A percentile compares a stretch with the other conserved stretches of the same genome.
These are phyloP conservation scores for Solanum arcanum DNA, from an alignment of 257 asterid species.

Conservation along the genomic window DNA sequence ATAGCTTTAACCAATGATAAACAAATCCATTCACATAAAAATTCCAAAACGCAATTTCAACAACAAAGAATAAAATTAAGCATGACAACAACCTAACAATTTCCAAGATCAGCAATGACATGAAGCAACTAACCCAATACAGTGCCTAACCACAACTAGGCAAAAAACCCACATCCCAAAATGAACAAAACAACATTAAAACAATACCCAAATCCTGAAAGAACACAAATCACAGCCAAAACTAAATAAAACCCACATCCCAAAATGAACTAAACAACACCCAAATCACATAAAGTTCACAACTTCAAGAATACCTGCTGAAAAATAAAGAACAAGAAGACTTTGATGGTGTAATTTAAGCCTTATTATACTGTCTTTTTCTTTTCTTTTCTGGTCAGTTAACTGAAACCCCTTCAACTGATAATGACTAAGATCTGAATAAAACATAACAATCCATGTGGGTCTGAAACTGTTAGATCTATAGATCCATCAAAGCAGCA, in stretches of 20 bases:
- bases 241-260: neutral
- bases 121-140: neutral
- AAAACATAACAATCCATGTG: slow-evolving; percentile 19
- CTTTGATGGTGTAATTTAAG: slow-evolving; percentile 9
- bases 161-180: neutral
- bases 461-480: slow-evolving; percentile 27
- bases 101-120: neutral
- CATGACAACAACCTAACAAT: neutral
- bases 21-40: neutral
- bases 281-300: neutral
- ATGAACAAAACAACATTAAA: neutral
- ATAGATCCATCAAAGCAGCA: slow-evolving; percentile 26
- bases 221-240: neutral
- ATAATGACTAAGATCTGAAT: slow-evolving; percentile 29
- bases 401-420: slow-evolving; percentile 15
- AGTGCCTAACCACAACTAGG: neutral
- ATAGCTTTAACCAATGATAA: neutral
- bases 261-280: neutral
- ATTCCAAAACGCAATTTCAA: neutral
- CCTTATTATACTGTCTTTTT: neutral
- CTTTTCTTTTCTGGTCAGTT: slow-evolving; percentile 9
- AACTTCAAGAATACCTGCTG: neutral
- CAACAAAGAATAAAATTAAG: neutral
- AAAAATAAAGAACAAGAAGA: neutral
- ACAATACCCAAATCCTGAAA: neutral